Evolutionary conservation across 83 land plant genomes (phyloP), one percentile per base, ranked within the genome.

Genomic region (Thuja plicata): DNA sequence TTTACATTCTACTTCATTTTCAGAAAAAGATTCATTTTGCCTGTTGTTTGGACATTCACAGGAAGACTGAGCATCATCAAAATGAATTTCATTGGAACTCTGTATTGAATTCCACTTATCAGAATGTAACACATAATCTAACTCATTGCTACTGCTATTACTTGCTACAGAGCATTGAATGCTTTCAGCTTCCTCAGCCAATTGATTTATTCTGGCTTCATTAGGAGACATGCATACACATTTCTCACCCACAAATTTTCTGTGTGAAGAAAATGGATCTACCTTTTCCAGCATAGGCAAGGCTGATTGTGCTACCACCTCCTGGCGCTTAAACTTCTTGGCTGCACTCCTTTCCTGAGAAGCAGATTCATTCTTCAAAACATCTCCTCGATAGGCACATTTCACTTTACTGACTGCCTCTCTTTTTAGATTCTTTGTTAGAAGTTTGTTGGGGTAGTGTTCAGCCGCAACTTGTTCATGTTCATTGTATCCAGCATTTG

Each of bases 161-260:
- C 96, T 95, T 90, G 92, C 93, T 90, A 93, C 92, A 89, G 96
- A 94, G 86, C 91, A 91, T 45, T 90, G 71, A 91, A 54, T 91
- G 90, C 91, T 88, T 74, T 92, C 91, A 89, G 89, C 87, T 88
- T 90, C 92, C 78, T 92, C 89, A 91, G 82, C 89, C 40, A 50
- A 87, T 73, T 89, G 89, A 86, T 77, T 83, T 45, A 71, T 78
- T 87, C 89, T 82, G 90, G 86, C 87, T 85, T 91, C 85, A 87
- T 89, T 78, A 88, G 93, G 91, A 91, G 91, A 60, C 86, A 90
- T 88, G 91, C 88, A 76, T 81, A 87, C 88, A 62, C 52, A 55
- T 55, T 87, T 89, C 90, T 89, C 91, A 91, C 91, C 93, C 84
- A 88, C 40, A 83, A 89, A 74, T 60, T 76, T 87, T 79, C 60